These are phyloP conservation scores for Fusarium sp. DNA, from an alignment of 2,329 filamentous ascomycete genomes.

Conservation along the genomic window DNA sequence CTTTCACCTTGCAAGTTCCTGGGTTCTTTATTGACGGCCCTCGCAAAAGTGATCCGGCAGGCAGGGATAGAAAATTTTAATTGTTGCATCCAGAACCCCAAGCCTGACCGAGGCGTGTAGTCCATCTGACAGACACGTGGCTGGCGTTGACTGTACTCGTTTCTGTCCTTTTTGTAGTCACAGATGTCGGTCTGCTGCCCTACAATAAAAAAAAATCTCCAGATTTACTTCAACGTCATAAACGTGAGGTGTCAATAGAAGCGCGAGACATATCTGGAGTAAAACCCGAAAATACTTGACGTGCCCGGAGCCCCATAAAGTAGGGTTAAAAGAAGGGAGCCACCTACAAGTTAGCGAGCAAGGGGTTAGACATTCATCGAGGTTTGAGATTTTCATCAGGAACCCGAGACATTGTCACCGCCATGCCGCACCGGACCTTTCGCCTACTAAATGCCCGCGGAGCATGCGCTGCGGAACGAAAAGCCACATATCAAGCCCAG, in stretches of 20 bases:
- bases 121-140: constrained; percentile 35
- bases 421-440: constrained; percentile 42
- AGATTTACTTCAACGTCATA: constrained; percentile 9
- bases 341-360: constrained; percentile 26
- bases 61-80: constrained; percentile 22
- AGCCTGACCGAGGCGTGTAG: constrained; percentile 16
- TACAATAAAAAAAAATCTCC: constrained; percentile 16
- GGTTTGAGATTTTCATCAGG: constrained; percentile 42
- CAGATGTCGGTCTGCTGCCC: constrained; percentile 25
- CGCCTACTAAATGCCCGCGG: constrained; percentile 43
- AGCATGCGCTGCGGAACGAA: constrained; percentile 37
- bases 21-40: constrained; percentile 25
- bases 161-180: constrained; percentile 11
- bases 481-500: constrained; percentile 42
- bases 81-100: constrained; percentile 24
- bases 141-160: constrained; percentile 30
- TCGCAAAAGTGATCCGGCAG: constrained; percentile 25
- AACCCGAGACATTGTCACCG: constrained; percentile 51
- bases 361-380: constrained; percentile 20
- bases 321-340: constrained; percentile 29
- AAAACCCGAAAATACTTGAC: constrained; percentile 12
- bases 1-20: constrained; percentile 27
- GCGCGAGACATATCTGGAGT: constrained; percentile 27
- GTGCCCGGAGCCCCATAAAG: constrained; percentile 35
- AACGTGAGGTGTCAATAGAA: constrained; percentile 16